phyloP scores from a whole-genome alignment of 305 asterid genomes.

The Fraxinus ornus region DNA sequence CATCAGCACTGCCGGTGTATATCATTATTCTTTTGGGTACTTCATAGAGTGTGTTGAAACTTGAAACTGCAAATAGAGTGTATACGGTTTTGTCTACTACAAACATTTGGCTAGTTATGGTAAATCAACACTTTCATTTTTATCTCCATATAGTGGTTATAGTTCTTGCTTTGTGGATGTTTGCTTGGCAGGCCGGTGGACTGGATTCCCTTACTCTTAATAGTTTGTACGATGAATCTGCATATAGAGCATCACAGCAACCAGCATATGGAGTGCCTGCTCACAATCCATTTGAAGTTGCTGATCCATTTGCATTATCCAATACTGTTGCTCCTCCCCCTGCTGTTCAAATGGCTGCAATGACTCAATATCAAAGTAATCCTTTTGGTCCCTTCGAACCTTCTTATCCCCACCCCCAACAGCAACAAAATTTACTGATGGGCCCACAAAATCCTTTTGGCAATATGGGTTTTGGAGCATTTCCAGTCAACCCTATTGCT shows the following conservation, averaged over 20 bases:
- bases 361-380: conserved; percentile 48
- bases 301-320: conserved; percentile 68
- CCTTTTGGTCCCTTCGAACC: conserved; percentile 77
- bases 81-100: background rate
- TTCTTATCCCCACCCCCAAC: conserved; percentile 50
- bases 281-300: conserved; percentile 85
- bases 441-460: conserved; percentile 77
- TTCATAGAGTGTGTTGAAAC: background rate
- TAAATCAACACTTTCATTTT: background rate
- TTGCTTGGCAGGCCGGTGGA: conserved; percentile 74
- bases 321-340: conserved; percentile 49
- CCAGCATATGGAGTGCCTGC: conserved; percentile 82
- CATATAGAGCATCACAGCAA: conserved; percentile 81
- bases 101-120: background rate
- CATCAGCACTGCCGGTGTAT: background rate
- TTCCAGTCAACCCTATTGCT: conserved; percentile 44
- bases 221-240: conserved; percentile 84
- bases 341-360: conserved; percentile 46
- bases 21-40: background rate
- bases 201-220: conserved; percentile 78
- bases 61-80: background rate
- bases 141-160: background rate
- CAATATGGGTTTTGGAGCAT: conserved; percentile 66
- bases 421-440: conserved; percentile 43
- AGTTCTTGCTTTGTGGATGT: background rate